Percentiles rank a stretch among this genome's conserved stretches.
Evolutionary conservation across 2,329 filamentous ascomycete species (phyloP).

Genomic region (Fusarium nanum): DNA sequence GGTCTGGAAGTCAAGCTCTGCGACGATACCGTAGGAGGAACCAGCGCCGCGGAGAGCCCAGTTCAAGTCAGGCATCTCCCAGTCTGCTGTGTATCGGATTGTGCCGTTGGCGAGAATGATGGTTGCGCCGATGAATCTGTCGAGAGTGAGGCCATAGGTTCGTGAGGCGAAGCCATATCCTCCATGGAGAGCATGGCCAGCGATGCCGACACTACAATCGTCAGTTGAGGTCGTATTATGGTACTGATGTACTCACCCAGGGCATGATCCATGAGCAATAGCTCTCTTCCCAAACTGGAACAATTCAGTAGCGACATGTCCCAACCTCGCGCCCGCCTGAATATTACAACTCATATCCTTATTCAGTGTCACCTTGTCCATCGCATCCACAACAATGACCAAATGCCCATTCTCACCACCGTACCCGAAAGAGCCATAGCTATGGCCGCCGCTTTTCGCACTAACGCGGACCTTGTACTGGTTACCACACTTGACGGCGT

Average conservation of each 20-base stretch:
- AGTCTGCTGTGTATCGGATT: conserved; percentile 37
- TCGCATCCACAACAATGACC: conserved; percentile 55
- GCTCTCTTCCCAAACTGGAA: conserved; percentile 54
- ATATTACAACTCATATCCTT: conserved; percentile 36
- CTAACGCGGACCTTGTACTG: conserved; percentile 59
- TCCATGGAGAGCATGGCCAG: conserved; percentile 47
- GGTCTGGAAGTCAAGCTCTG: conserved; percentile 46
- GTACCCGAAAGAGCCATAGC: conserved; percentile 62
- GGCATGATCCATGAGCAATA: conserved; percentile 64
- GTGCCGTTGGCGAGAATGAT: conserved; percentile 48
- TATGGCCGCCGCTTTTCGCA: conserved; percentile 64
- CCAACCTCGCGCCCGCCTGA: conserved; percentile 62
- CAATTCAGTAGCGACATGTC: conserved; percentile 57
- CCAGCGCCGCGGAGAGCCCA: conserved; percentile 50
- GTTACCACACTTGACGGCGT: conserved; percentile 59
- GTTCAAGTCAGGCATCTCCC: conserved; percentile 45
- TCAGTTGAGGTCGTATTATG: conserved; percentile 4
- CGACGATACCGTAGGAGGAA: conserved; percentile 49
- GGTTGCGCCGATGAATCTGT: conserved; percentile 46
- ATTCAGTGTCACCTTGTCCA: conserved; percentile 50
- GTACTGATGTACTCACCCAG: conserved; percentile 52
- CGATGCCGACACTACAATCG: conserved; percentile 43
- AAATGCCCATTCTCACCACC: conserved; percentile 57
- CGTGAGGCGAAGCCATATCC: conserved; percentile 50
- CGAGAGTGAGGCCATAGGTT: conserved; percentile 46